These are phyloP conservation scores for Oryza meridionalis DNA, from an alignment of 176 grass and related monocot species.

Conservation along the genomic window DNA sequence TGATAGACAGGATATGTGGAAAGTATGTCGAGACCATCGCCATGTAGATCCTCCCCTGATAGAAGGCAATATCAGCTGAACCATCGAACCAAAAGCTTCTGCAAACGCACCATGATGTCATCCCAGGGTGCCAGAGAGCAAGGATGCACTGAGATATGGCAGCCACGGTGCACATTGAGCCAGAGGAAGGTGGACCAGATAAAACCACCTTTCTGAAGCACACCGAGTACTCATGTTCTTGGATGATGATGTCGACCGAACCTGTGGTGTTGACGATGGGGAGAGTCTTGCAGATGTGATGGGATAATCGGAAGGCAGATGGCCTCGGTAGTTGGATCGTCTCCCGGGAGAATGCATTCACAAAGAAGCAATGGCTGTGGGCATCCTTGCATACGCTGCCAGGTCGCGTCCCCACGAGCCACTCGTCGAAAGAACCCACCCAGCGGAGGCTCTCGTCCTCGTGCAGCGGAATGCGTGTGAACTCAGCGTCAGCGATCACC, in stretches of 20 bases:
- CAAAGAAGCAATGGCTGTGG: not conserved
- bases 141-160: not conserved
- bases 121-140: not conserved
- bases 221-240: not conserved
- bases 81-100: not conserved
- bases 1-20: not conserved
- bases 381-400: not conserved
- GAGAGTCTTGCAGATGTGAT: not conserved
- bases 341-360: not conserved
- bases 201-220: not conserved
- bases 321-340: not conserved
- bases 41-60: not conserved
- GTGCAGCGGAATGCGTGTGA: not conserved
- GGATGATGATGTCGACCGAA: not conserved
- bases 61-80: not conserved
- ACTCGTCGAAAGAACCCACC: not conserved
- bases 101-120: not conserved
- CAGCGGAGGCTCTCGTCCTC: not conserved
- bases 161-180: not conserved
- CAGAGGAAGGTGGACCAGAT: not conserved
- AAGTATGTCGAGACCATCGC: not conserved
- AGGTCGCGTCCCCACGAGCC: constrained; percentile 14
- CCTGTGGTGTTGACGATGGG: not conserved
- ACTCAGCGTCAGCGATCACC: no score
- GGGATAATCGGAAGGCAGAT: not conserved